Evolutionary conservation across 169 alveolate genomes (phyloP), one percentile per base, ranked within the genome.

Genomic region (Cryptosporidium meleagridis): DNA sequence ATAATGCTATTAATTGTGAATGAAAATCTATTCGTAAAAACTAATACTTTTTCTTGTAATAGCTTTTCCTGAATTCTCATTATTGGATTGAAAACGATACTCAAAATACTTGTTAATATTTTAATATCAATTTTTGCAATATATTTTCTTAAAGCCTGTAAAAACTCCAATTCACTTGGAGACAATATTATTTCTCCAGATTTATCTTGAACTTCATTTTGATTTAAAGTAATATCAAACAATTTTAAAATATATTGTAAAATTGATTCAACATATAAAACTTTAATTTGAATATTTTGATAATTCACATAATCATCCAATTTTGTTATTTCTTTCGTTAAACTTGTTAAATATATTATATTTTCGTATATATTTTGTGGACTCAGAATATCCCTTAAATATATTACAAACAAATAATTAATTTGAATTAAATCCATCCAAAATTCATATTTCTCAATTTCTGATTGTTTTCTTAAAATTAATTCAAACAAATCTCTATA

Each of bases 41-140:
- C 55, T 33, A 73, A 52, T 3, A 73, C 35, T 5, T 55, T n/a
- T n/a, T 31, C 44, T 3, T 10, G 23, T 23, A 73, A 35, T 14
- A 16, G 2, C 10, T 55, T 33, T 1, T 35, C 10, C 0, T 55
- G 1, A 18, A 73, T n/a, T 37, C 41, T 29, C 48, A 73, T 51
- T 73, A 73, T 14, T 31, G 86, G 86, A 18, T 41, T 73, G 5
- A 73, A 31, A 26, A 51, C 8, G 2, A 73, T 16, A 14, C 53
- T 73, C 2, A 52, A 41, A 52, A 73, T 73, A 14, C 44, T 33
- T 31, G 53, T 65, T 29, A 65, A 33, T 26, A 21, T 55, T 26
- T 26, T 1, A 31, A 33, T 5, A n/a, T 65, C 51, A 16, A 4
- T 33, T 1, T n/a, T 33, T 1, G 44, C 7, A 4, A 31, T 26